Percentiles rank a stretch among this genome's conserved stretches.
phyloP scores from a whole-genome alignment of 2,329 filamentous ascomycete species.

The Fusarium albidum region DNA sequence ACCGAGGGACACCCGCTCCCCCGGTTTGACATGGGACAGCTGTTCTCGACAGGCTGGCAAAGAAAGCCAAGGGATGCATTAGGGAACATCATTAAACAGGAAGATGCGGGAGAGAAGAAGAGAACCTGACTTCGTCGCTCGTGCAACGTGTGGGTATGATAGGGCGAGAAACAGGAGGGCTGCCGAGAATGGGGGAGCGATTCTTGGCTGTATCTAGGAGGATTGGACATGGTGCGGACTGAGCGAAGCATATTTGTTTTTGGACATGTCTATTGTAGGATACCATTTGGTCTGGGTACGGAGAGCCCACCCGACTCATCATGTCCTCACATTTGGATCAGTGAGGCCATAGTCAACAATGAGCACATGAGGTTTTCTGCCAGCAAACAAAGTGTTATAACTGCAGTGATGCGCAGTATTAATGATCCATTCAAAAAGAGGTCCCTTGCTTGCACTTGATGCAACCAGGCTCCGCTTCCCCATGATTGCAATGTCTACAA shows the following conservation, averaged over 20 bases:
- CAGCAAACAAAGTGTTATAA: not conserved
- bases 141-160: not conserved
- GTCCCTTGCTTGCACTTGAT: too few species aligned
- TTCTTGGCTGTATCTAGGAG: constrained; percentile 16
- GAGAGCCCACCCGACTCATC: not conserved
- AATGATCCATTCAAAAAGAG: too few species aligned
- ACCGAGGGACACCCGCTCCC: constrained; percentile 95
- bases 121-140: constrained; percentile 8
- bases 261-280: not conserved
- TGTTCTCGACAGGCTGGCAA: constrained; percentile 85
- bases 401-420: too few species aligned
- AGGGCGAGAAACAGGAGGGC: too few species aligned
- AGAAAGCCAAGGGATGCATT: constrained; percentile 67
- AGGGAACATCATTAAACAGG: constrained; percentile 48
- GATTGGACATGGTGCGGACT: constrained; percentile 6
- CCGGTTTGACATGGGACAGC: constrained; percentile 79
- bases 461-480: constrained; percentile 22
- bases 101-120: constrained; percentile 12
- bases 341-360: constrained; percentile 3
- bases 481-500: constrained; percentile 14
- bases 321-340: not conserved
- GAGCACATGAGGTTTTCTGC: not conserved
- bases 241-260: constrained; percentile 2
- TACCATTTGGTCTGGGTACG: not conserved
- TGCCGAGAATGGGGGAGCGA: constrained; percentile 9